Conservation (phyloP, 169 alveolate genomes). For the Eimeria acervulina region DNA sequence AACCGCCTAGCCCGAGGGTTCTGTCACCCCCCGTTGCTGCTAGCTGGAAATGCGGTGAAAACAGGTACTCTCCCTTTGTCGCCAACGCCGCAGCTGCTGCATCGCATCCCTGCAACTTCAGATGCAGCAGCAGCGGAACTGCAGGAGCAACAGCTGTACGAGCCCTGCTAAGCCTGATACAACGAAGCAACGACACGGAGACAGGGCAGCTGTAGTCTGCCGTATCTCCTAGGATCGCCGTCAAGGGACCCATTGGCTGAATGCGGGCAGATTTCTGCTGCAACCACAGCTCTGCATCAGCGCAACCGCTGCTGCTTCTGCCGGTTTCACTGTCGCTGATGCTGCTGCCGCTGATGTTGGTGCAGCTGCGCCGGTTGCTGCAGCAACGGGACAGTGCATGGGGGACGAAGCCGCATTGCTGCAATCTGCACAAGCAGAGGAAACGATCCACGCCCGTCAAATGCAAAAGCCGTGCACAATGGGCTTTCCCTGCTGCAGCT, state of each 20-base stretch:
- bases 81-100: constrained; percentile 71
- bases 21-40: constrained; percentile 38
- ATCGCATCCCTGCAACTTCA: constrained; percentile 33
- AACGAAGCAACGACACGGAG: constrained; percentile 66
- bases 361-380: constrained; percentile 18
- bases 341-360: constrained; percentile 12
- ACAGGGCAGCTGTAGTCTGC: constrained; percentile 44
- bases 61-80: constrained; percentile 43
- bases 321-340: neutral
- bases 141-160: constrained; percentile 44
- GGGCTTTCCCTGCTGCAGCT: neutral
- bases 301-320: constrained; percentile 7
- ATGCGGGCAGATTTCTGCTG: constrained; percentile 60
- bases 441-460: too few species aligned
- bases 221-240: constrained; percentile 20
- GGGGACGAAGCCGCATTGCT: constrained; percentile 63
- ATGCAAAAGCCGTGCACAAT: neutral
- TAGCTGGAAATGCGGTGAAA: constrained; percentile 28
- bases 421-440: neutral
- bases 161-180: neutral
- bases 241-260: constrained; percentile 63
- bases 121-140: constrained; percentile 53
- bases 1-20: neutral
- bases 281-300: constrained; percentile 36
- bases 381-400: constrained; percentile 47